Evolutionary conservation across 2,329 filamentous ascomycete genomes (phyloP).

Genomic region (Neofusicoccum kwambonambiense): DNA sequence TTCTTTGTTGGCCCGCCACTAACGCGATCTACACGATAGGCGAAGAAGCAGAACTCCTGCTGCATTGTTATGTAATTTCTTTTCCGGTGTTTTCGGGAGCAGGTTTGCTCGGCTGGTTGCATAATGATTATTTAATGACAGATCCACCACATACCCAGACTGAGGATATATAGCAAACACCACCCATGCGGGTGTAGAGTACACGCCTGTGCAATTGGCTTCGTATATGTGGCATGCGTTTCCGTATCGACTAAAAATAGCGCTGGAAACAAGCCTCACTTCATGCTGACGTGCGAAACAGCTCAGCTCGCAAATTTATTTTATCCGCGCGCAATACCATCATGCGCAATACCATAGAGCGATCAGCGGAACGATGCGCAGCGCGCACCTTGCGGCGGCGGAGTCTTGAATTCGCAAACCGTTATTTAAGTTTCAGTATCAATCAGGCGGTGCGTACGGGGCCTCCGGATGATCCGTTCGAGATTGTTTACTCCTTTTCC

Average conservation of each 20-base stretch:
- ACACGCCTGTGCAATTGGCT: neutral
- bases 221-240: neutral
- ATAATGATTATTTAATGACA: conserved; percentile 19
- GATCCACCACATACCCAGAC: conserved; percentile 18
- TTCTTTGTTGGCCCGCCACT: conserved; percentile 5
- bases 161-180: conserved; percentile 13
- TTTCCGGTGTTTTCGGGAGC: conserved; percentile 11
- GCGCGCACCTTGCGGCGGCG: neutral
- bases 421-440: conserved; percentile 12
- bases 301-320: neutral
- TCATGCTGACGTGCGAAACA: conserved; percentile 2
- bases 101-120: conserved; percentile 13
- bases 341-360: conserved; percentile 1
- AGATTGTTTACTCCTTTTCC: conserved; percentile 16
- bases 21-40: conserved; percentile 31
- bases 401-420: neutral
- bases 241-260: neutral
- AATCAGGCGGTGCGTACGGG: neutral
- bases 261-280: neutral
- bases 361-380: neutral
- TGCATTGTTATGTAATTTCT: conserved; percentile 52
- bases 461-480: conserved; percentile 1
- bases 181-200: neutral
- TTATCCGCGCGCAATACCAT: no score
- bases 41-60: conserved; percentile 63